phyloP scores from a whole-genome alignment of 2,329 filamentous ascomycete genomes.

The Ceratocystis harringtonii region DNA sequence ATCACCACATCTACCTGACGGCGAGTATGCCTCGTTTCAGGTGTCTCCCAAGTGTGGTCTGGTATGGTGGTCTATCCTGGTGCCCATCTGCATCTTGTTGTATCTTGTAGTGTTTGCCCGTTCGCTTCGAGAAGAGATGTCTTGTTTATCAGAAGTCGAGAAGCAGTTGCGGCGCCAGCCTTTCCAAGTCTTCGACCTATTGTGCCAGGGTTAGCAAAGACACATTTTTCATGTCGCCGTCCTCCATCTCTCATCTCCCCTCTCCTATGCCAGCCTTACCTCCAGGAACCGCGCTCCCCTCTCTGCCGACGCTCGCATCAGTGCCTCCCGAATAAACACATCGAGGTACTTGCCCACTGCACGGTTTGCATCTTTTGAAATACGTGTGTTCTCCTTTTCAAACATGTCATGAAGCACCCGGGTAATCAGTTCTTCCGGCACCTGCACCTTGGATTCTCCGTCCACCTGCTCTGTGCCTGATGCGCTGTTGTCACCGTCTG shows the following conservation, averaged over 20 bases:
- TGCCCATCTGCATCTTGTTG: background rate
- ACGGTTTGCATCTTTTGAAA: conserved; percentile 62
- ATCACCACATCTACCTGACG: background rate
- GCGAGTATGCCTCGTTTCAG: too few relatives aligned
- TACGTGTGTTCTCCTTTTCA: conserved; percentile 51
- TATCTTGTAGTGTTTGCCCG: background rate
- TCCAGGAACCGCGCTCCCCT: conserved; percentile 57
- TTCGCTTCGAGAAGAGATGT: background rate
- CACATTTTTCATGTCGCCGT: background rate
- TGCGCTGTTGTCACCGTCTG: background rate
- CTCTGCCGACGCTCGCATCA: conserved; percentile 63
- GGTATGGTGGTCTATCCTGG: too few relatives aligned
- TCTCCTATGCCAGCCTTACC: conserved; percentile 31
- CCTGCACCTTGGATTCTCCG: conserved; percentile 31
- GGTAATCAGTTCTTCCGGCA: conserved; percentile 61
- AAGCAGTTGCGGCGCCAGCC: conserved; percentile 67
- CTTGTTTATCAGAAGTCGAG: conserved; percentile 55
- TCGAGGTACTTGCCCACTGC: conserved; percentile 77
- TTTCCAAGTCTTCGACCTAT: conserved; percentile 71
- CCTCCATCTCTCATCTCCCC: background rate
- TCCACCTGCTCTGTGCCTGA: conserved; percentile 18
- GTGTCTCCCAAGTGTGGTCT: too few relatives aligned
- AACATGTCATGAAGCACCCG: conserved; percentile 70
- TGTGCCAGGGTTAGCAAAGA: too few relatives aligned
- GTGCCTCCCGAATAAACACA: conserved; percentile 76